Base-by-base conservation (phyloP, 495 filamentous ascomycete species). In the Penicillium psychrofluorescens region DNA sequence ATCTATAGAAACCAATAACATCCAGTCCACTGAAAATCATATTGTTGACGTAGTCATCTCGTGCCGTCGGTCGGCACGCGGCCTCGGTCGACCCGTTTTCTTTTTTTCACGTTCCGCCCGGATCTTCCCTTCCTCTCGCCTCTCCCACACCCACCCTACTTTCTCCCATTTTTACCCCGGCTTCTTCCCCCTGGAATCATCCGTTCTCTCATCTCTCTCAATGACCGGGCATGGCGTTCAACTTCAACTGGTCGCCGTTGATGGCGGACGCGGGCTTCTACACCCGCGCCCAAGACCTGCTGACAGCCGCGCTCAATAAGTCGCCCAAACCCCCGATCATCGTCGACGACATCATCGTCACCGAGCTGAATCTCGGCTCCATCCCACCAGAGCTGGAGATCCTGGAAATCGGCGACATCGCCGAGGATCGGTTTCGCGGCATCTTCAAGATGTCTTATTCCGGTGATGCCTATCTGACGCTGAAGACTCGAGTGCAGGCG, bases 201-300 rank as follows among this genome's bases (percentile, higher is more conserved):
- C 8, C 38, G 31, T 28, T 16, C 34, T 38, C 14, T 41, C 35
- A 34, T 47, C 37, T 37, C 49, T 57, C 55, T 62, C 58, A 50
- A 68, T 65, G 64, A 58, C 31, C 55, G 47, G 61, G 53, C 52
- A 98, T 98, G 92, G 91, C 92, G 50, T 98, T 98, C 82, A 96
- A 95, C 75, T 97, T 98, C 87, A 98, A 97, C 89, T 98, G 92
- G 92, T 95, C 90, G 77, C 92, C 92, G 60, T 79, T 98, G 53
- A 90, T 90, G 67, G 90, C 90, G 54, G 88, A 95, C 73, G 89
- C 88, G 61, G 66, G 69, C 46, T 94, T 94, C 71, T 94, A 94
- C 66, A 79, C 82, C 56, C 81, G 89, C 56, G 92, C 92, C 40
- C 86, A 90, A 61, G 90, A 95, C 53, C 86, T 97, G 57, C 78